These are phyloP conservation scores for Solanum chiquidenum DNA, from an alignment of 257 asterid genomes.

Conservation along the genomic window DNA sequence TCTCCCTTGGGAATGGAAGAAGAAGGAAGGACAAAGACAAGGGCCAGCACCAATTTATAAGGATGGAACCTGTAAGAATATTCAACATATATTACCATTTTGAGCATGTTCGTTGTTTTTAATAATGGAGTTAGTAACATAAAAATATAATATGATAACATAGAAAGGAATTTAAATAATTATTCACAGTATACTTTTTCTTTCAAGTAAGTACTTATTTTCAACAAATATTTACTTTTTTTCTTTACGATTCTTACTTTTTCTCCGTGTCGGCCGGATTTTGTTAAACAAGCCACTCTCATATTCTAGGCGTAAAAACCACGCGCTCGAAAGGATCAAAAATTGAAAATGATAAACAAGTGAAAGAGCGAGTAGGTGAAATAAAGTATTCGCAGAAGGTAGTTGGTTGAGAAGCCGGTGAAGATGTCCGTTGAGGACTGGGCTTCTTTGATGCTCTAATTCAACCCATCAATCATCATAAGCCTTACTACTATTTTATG, in stretches of 20 bases:
- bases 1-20: constrained; percentile 13
- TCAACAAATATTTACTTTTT: not conserved
- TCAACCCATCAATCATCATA: constrained; percentile 18
- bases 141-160: not conserved
- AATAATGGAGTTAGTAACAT: not conserved
- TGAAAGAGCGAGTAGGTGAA: not conserved
- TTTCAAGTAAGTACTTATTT: not conserved
- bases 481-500: not conserved
- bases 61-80: not conserved
- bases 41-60: constrained; percentile 4
- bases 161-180: no score
- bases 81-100: not conserved
- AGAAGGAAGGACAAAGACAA: constrained; percentile 19
- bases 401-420: constrained; percentile 10
- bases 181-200: not conserved
- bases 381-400: not conserved
- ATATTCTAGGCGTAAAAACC: not conserved
- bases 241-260: not conserved
- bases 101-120: not conserved
- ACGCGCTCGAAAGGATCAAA: not conserved
- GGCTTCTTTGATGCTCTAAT: constrained; percentile 13
- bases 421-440: constrained; percentile 18
- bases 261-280: constrained; percentile 25
- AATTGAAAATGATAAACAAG: not conserved
- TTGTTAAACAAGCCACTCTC: not conserved